Base-by-base conservation (phyloP, 345 rosid species). In the Streptanthus diversifolius region DNA sequence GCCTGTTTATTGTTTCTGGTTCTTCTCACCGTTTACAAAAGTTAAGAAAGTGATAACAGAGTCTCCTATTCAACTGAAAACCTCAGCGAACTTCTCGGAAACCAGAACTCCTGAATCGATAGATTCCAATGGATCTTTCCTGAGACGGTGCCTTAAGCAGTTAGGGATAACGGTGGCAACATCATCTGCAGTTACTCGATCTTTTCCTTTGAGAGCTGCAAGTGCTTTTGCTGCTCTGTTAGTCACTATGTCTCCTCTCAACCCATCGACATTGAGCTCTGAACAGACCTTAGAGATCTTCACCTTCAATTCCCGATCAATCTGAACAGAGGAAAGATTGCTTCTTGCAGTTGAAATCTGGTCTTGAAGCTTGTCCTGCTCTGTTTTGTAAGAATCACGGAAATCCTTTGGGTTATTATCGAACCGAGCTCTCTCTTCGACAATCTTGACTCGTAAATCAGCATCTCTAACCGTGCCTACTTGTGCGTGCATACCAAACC, bases 401-500 rank as follows among this genome's bases (percentile, higher is more conserved):
- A 95, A 91, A 37, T 91, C 99, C 80, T 90, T 95, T 0, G 97
- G 97, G 63, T 88, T 84, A 74, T 72, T 85, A 76, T 95, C 99
- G 30, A 95, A 95, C 58, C 88, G 82, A 24, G 90, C 84, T 83
- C 99, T 85, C 87, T 95, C 97, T 79, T 95, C 99, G 14, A 95
- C 97, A 18, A 95, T 91, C 81, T 95, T 90, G 80, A 95, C 97
- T 29, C 99, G 81, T 14, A 95, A 88, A 44, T 95, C 99, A 0
- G 99, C 99, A 73, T 95, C 97, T 71, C 87, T 86, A 7, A 95
- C 99, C 0, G 97, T 95, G 54, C 95, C 95, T 4, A 91, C 99
- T 71, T 93, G 98, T 0, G 97, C 98, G 11, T 93, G 98, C 97
- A 93, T 88, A 1, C 98, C 98, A 45, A 93, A 93, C 66, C 98